Conservation (phyloP, 2,329 filamentous ascomycete species). For the Mariannaea elegans region DNA sequence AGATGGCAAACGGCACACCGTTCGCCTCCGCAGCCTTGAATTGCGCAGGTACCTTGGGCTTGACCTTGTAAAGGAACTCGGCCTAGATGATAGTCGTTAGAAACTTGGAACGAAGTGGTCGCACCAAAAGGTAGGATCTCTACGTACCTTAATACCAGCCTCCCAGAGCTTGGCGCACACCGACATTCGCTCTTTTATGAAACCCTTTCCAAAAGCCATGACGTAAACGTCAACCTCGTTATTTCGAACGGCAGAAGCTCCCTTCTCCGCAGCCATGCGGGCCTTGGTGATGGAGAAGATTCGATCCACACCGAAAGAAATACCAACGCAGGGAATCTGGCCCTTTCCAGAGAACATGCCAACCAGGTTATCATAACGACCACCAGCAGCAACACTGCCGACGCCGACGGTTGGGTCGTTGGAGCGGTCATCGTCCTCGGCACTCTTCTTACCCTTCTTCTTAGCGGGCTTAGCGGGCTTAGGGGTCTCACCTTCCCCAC, state of each 20-base stretch:
- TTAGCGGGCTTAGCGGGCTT: constrained; percentile 52
- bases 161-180: constrained; percentile 83
- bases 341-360: constrained; percentile 90
- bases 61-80: constrained; percentile 89
- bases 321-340: constrained; percentile 72
- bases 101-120: not conserved
- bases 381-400: constrained; percentile 88
- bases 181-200: constrained; percentile 84
- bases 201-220: constrained; percentile 93
- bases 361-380: constrained; percentile 91
- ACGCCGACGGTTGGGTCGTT: constrained; percentile 84
- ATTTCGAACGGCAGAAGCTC: constrained; percentile 52
- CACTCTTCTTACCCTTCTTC: constrained; percentile 61
- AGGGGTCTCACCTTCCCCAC: constrained; percentile 43
- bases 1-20: constrained; percentile 85
- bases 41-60: constrained; percentile 87
- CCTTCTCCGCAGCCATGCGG: constrained; percentile 68
- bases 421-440: constrained; percentile 72
- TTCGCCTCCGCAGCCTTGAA: constrained; percentile 89
- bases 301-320: constrained; percentile 94
- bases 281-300: constrained; percentile 94
- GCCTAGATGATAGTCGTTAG: constrained; percentile 57
- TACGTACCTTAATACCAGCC: constrained; percentile 79
- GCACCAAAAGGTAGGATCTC: not conserved
- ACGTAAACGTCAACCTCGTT: constrained; percentile 91